Conservation (phyloP, 495 filamentous ascomycete genomes). For the Lasiosphaeriaceae sp. region DNA sequence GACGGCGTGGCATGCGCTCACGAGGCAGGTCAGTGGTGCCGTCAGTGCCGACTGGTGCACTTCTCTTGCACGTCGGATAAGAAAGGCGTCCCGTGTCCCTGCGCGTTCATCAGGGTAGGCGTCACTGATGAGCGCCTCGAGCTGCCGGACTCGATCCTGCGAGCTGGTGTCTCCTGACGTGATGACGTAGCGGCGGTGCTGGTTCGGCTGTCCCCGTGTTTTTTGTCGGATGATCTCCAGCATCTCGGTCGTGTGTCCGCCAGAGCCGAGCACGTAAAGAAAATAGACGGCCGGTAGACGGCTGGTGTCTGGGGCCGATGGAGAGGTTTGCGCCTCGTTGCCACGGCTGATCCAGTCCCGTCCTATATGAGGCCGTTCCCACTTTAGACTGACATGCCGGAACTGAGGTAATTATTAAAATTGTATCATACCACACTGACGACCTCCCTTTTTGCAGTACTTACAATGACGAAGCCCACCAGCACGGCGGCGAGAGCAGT, state of each 20-base stretch:
- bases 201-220: constrained; percentile 41
- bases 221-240: constrained; percentile 64
- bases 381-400: constrained; percentile 17
- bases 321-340: neutral
- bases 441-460: neutral
- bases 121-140: constrained; percentile 29
- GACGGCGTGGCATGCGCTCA: constrained; percentile 55
- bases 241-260: constrained; percentile 95
- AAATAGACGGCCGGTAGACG: constrained; percentile 55
- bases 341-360: neutral
- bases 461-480: constrained; percentile 21
- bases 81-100: constrained; percentile 53
- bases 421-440: neutral
- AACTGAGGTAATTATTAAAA: constrained; percentile 11
- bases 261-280: constrained; percentile 81
- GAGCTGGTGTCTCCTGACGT: constrained; percentile 74
- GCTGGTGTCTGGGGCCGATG: constrained; percentile 15
- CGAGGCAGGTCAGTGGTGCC: constrained; percentile 51
- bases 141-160: constrained; percentile 26
- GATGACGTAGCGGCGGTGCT: constrained; percentile 77
- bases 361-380: neutral
- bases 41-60: constrained; percentile 76
- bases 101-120: constrained; percentile 20
- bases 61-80: constrained; percentile 64
- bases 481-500: constrained; percentile 10